Percentiles rank a stretch among this genome's conserved stretches.
These are phyloP conservation scores for Cercospora nicotianae DNA, from an alignment of 2,329 filamentous ascomycete species.

Conservation along the genomic window DNA sequence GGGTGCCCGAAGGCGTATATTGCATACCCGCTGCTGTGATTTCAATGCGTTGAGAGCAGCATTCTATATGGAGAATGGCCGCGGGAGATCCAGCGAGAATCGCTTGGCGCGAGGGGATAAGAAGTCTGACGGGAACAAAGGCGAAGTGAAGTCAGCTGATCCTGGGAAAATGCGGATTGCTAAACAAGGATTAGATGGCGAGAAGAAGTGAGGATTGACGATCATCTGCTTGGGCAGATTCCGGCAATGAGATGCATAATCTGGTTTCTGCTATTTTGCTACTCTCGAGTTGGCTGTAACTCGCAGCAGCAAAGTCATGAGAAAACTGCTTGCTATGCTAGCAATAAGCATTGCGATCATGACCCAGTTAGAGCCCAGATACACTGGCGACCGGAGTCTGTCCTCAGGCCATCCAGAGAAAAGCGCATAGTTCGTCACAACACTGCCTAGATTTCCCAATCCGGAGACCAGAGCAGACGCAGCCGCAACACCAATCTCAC, in stretches of 20 bases:
- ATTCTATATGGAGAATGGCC: neutral
- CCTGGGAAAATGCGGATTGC: neutral
- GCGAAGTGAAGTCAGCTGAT: neutral
- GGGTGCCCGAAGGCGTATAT: neutral
- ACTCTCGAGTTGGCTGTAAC: constrained; percentile 27
- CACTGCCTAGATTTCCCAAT: constrained; percentile 80
- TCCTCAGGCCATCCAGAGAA: constrained; percentile 86
- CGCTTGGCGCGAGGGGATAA: neutral
- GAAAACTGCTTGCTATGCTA: constrained; percentile 71
- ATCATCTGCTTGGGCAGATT: neutral
- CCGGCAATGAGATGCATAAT: neutral
- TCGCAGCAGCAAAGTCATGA: constrained; percentile 66
- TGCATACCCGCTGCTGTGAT: neutral
- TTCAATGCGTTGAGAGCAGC: neutral
- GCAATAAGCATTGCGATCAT: constrained; percentile 83
- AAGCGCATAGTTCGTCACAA: constrained; percentile 83
- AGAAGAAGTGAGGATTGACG: neutral
- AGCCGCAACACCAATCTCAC: constrained; percentile 85
- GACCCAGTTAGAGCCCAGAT: constrained; percentile 67
- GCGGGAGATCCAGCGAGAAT: neutral
- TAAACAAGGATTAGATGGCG: neutral
- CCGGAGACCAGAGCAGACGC: constrained; percentile 84
- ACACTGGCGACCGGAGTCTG: constrained; percentile 49
- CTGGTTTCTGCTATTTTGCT: neutral
- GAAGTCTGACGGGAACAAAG: neutral